Conservation (phyloP, 2,329 filamentous ascomycete species). For the Zymoseptoria passerinii region DNA sequence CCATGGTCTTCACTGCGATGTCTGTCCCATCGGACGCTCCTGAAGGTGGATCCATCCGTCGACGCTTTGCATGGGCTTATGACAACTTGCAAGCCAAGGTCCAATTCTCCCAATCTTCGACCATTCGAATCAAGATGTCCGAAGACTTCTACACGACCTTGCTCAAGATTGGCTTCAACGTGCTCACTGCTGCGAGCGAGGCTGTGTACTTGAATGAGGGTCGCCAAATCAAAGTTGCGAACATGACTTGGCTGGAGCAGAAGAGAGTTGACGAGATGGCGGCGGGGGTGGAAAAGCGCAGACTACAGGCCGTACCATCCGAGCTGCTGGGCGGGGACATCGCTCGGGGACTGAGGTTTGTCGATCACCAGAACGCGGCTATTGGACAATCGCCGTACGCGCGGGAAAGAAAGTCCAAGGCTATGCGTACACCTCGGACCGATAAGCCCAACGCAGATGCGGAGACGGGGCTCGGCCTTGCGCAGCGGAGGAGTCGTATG, state of each 20-base stretch:
- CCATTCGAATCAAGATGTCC: constrained; percentile 69
- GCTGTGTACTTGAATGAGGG: constrained; percentile 95
- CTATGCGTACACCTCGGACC: constrained; percentile 13
- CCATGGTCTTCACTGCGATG: constrained; percentile 66
- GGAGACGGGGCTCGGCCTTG: constrained; percentile 64
- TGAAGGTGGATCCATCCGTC: constrained; percentile 39
- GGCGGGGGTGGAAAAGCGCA: constrained; percentile 33
- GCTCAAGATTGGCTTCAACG: constrained; percentile 75
- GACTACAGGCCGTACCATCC: constrained; percentile 31
- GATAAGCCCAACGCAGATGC: constrained; percentile 22
- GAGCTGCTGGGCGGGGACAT: constrained; percentile 37
- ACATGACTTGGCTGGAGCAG: constrained; percentile 85
- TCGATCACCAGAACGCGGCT: constrained; percentile 26
- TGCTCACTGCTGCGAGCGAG: constrained; percentile 87
- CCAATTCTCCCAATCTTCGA: constrained; percentile 57
- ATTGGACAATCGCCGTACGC: constrained; percentile 49
- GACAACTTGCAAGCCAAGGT: constrained; percentile 88
- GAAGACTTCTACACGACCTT: constrained; percentile 96
- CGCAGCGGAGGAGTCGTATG: constrained; percentile 72
- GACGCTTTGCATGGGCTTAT: constrained; percentile 64
- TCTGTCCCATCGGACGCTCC: constrained; percentile 49
- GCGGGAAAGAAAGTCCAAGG: constrained; percentile 52
- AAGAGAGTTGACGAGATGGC: constrained; percentile 74
- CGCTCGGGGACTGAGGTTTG: constrained; percentile 29
- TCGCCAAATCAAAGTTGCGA: constrained; percentile 60